Evolutionary conservation across 225 moss, liverwort and hornwort genomes (phyloP).

Genomic region (Pseudisothecium myosuroides): DNA sequence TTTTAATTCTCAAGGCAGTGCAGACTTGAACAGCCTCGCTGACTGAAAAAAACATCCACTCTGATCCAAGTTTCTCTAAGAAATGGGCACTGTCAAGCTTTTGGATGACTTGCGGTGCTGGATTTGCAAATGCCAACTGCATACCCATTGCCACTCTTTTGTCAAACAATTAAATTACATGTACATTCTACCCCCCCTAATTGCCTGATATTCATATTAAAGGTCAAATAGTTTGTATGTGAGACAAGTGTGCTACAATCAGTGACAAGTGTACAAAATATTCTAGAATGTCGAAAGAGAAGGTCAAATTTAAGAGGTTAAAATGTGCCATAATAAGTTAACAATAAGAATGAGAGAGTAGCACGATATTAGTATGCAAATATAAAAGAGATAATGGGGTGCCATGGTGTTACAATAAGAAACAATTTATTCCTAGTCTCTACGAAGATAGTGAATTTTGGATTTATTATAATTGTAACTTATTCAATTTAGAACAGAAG

Average conservation of each 20-base stretch:
- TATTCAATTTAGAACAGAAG: neutral
- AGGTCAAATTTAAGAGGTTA: neutral
- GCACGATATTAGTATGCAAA: neutral
- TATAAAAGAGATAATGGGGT: neutral
- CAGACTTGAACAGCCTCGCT: constrained; percentile 18
- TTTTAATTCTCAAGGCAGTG: neutral
- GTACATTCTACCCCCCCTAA: too few species aligned
- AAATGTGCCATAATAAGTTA: neutral
- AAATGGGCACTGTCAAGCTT: constrained; percentile 5
- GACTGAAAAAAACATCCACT: constrained; percentile 45
- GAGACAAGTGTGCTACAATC: neutral
- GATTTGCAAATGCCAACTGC: constrained; percentile 48
- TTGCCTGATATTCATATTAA: neutral
- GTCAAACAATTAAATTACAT: neutral
- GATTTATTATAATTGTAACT: neutral
- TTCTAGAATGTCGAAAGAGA: neutral
- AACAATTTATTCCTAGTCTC: neutral
- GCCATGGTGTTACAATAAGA: too few species aligned
- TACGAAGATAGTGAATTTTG: neutral
- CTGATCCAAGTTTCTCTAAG: constrained; percentile 11
- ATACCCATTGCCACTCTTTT: neutral
- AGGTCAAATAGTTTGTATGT: neutral
- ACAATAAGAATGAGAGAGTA: neutral
- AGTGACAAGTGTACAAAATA: neutral
- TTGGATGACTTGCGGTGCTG: constrained; percentile 1